phyloP scores from a whole-genome alignment of 768 basidiomycete genomes.

The Lactarius evosmus region DNA sequence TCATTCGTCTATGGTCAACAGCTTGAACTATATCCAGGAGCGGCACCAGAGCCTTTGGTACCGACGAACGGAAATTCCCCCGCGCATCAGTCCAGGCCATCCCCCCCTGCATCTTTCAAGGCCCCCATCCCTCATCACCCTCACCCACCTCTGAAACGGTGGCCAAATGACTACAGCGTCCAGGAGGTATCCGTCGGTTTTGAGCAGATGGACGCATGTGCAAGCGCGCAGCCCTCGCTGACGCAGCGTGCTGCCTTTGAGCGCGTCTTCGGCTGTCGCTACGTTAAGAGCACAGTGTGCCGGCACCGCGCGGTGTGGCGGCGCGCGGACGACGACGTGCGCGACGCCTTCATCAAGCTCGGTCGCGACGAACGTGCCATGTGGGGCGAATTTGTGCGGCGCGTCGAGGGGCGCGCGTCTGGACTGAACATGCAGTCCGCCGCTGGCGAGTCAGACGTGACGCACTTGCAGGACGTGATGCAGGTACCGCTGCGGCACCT shows the following conservation, averaged over 20 bases:
- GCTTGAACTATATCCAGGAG: slow-evolving; percentile 15
- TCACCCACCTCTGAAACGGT: slow-evolving; percentile 64
- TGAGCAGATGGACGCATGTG: slow-evolving; percentile 44
- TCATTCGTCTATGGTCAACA: slow-evolving; percentile 16
- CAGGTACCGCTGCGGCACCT: slow-evolving; percentile 22
- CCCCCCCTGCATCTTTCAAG: slow-evolving; percentile 28
- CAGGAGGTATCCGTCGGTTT: slow-evolving; percentile 62
- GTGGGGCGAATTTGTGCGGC: slow-evolving; percentile 67
- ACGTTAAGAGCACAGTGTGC: slow-evolving; percentile 73
- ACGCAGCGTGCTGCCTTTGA: slow-evolving; percentile 69
- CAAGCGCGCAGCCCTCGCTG: slow-evolving; percentile 39
- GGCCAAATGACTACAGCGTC: slow-evolving; percentile 76
- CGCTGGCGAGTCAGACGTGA: slow-evolving; percentile 22
- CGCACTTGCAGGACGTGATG: slow-evolving; percentile 23
- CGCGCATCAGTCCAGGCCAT: slow-evolving; percentile 28
- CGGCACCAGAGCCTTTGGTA: slow-evolving; percentile 8
- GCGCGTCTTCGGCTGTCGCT: slow-evolving; percentile 65
- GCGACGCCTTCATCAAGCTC: slow-evolving; percentile 52
- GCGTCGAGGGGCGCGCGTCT: slow-evolving; percentile 49
- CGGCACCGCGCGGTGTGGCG: slow-evolving; percentile 68
- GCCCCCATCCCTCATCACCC: slow-evolving; percentile 44
- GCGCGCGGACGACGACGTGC: slow-evolving; percentile 47
- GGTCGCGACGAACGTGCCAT: slow-evolving; percentile 55
- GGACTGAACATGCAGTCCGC: slow-evolving; percentile 21
- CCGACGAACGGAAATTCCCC: slow-evolving; percentile 27